Evolutionary conservation across 257 asterid genomes (phyloP).

Genomic region (Haberlea rhodopensis): DNA sequence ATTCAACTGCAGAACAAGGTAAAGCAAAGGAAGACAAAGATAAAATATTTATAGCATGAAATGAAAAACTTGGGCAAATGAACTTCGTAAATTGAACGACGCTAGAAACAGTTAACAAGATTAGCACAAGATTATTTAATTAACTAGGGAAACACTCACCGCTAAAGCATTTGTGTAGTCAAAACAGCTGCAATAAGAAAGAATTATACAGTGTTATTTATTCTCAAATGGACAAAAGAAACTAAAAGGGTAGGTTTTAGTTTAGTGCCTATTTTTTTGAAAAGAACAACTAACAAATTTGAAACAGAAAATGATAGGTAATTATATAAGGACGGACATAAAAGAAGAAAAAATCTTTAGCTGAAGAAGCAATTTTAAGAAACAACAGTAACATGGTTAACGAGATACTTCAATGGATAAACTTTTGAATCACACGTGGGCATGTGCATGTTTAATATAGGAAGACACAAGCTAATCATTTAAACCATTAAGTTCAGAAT

Average conservation of each 20-base stretch:
- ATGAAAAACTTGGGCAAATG: neutral
- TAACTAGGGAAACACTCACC: conserved; percentile 57
- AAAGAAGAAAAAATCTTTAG: conserved; percentile 8
- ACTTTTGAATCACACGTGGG: neutral
- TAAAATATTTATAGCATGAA: too few species aligned
- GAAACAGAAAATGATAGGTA: neutral
- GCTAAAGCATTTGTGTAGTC: conserved; percentile 97
- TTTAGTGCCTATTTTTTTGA: conserved; percentile 12
- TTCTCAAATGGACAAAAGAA: conserved; percentile 15
- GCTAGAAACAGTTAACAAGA: conserved; percentile 10
- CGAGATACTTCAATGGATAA: conserved; percentile 5
- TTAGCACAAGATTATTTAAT: conserved; percentile 3
- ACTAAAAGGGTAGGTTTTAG: conserved; percentile 3
- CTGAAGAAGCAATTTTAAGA: neutral
- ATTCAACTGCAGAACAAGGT: neutral
- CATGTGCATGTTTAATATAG: neutral
- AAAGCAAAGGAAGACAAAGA: neutral
- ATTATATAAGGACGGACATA: neutral
- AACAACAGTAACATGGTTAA: neutral
- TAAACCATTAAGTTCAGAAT: neutral
- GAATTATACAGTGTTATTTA: conserved; percentile 22
- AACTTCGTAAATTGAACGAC: neutral
- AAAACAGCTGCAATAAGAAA: conserved; percentile 76
- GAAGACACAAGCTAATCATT: neutral
- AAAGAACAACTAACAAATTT: neutral